These are phyloP conservation scores for Cordyceps cicadae DNA, from an alignment of 2,329 filamentous ascomycete genomes.

Conservation along the genomic window DNA sequence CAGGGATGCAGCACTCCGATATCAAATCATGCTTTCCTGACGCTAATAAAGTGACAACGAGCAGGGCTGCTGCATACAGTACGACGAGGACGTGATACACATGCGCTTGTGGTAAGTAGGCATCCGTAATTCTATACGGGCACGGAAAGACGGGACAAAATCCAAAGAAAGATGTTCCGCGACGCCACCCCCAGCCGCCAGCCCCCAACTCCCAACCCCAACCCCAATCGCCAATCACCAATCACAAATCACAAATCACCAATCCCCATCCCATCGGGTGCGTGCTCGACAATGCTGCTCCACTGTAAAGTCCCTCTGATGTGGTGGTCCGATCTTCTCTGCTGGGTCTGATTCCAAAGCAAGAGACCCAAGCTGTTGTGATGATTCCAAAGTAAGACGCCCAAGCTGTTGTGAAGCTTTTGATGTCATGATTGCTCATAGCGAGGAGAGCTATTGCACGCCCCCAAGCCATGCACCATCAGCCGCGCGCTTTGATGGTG, in stretches of 20 bases:
- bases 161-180: neutral
- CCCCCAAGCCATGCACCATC: neutral
- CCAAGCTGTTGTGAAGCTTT: neutral
- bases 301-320: neutral
- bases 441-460: too few relatives aligned
- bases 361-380: neutral
- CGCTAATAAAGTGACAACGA: constrained; percentile 1
- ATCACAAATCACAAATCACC: too few relatives aligned
- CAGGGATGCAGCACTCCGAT: neutral
- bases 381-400: neutral
- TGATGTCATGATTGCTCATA: neutral
- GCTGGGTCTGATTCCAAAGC: neutral
- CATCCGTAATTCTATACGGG: neutral
- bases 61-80: neutral
- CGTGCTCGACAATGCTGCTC: neutral
- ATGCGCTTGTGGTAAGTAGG: too few relatives aligned
- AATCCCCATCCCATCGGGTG: too few relatives aligned
- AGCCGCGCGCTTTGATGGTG: neutral
- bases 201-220: too few relatives aligned
- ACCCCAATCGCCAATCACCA: too few relatives aligned
- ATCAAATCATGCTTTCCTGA: neutral
- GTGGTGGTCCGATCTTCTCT: neutral
- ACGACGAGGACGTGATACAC: neutral
- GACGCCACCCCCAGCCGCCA: too few relatives aligned
- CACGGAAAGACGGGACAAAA: neutral